Conservation (phyloP, 257 asterid genomes). For the Primulina eburnea region DNA sequence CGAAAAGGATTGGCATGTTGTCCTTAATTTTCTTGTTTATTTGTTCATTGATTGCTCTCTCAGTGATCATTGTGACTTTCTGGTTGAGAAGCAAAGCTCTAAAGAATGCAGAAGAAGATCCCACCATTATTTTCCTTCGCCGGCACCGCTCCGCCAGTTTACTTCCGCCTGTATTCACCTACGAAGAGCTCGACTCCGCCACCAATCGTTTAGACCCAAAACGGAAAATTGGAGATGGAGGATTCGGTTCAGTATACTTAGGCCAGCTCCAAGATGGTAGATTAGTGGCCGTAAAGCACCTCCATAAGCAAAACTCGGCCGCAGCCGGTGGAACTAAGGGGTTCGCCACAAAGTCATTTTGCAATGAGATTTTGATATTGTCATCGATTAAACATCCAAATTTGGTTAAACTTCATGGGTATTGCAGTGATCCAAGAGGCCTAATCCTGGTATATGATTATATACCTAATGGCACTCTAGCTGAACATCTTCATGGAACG, state of each 20-base stretch:
- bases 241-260: constrained; percentile 86
- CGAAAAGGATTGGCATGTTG: constrained; percentile 43
- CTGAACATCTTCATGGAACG: constrained; percentile 83
- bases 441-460: constrained; percentile 75
- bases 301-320: constrained; percentile 60
- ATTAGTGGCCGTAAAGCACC: constrained; percentile 77
- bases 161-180: constrained; percentile 88
- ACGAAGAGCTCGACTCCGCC: constrained; percentile 78
- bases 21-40: constrained; percentile 42
- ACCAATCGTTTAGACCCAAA: constrained; percentile 71
- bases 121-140: constrained; percentile 67
- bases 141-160: constrained; percentile 74
- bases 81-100: constrained; percentile 35
- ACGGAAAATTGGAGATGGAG: constrained; percentile 93
- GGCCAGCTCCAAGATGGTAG: constrained; percentile 70
- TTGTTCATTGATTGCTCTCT: constrained; percentile 45
- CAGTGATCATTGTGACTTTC: constrained; percentile 41
- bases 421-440: constrained; percentile 96
- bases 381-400: constrained; percentile 79
- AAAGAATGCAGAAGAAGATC: constrained; percentile 60
- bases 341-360: constrained; percentile 70
- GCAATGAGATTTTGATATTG: constrained; percentile 82
- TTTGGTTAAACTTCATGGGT: constrained; percentile 88
- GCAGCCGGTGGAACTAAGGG: constrained; percentile 42
- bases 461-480: constrained; percentile 81